Conservation (phyloP, 352 stramenopile genomes). For the Thraustotheca clavata region DNA sequence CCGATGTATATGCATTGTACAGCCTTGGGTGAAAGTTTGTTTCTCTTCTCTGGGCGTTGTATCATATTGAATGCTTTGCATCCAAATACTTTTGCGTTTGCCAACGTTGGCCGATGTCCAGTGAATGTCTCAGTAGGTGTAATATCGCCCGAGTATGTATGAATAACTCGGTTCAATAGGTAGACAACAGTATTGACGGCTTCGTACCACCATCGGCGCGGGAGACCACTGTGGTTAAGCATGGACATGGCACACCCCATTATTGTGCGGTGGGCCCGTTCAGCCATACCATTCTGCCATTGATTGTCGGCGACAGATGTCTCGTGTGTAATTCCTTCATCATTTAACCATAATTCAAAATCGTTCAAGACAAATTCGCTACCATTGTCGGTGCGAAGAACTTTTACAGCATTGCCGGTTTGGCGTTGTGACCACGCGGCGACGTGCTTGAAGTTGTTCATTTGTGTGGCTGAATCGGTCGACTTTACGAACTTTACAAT, state of each 20-base stretch:
- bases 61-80: constrained; percentile 27
- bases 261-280: constrained; percentile 27
- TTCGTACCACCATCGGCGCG: constrained; percentile 27
- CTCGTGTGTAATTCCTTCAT: constrained; percentile 27
- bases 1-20: constrained; percentile 25
- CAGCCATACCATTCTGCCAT: constrained; percentile 29
- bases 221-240: constrained; percentile 23
- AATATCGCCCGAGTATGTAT: background rate
- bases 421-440: constrained; percentile 20
- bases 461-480: background rate
- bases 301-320: constrained; percentile 24
- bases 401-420: constrained; percentile 22
- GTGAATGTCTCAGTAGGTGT: constrained; percentile 27
- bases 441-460: background rate
- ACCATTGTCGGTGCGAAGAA: constrained; percentile 28
- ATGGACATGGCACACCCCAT: constrained; percentile 28
- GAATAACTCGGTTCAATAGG: constrained; percentile 23
- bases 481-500: constrained; percentile 11
- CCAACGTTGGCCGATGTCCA: constrained; percentile 14
- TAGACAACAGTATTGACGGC: constrained; percentile 28
- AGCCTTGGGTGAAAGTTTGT: constrained; percentile 26
- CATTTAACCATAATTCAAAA: constrained; percentile 7
- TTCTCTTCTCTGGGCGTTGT: constrained; percentile 17
- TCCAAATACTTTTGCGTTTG: constrained; percentile 26
- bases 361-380: constrained; percentile 26